A percentile compares a stretch with the other conserved stretches of the same genome.
Evolutionary conservation across 768 basidiomycete species (phyloP).

Genomic region (Mrakia gelida): DNA sequence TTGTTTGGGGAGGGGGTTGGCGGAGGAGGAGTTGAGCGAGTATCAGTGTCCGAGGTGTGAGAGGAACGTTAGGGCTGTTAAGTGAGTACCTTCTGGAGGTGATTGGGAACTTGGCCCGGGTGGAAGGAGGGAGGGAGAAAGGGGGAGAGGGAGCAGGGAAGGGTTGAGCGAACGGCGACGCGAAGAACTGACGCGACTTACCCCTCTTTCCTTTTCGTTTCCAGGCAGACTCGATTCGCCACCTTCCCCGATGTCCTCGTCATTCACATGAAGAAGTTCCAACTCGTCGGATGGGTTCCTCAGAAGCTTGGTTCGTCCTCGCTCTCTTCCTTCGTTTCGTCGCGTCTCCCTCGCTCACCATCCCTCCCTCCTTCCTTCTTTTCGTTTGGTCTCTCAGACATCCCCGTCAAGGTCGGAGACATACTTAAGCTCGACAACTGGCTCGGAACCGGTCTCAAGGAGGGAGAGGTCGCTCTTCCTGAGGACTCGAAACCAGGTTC

Average conservation of each 20-base stretch:
- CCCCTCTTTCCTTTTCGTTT: slow-evolving; percentile 6
- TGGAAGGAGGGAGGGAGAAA: no score
- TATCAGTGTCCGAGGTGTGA: slow-evolving; percentile 64
- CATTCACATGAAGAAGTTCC: slow-evolving; percentile 88
- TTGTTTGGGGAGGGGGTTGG: slow-evolving; percentile 50
- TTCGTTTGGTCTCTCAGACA: slow-evolving; percentile 54
- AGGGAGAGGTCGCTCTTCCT: slow-evolving; percentile 65
- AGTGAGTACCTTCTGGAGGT: slow-evolving; percentile 51
- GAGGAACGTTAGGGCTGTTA: slow-evolving; percentile 63
- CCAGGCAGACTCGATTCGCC: slow-evolving; percentile 68
- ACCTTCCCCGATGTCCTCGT: slow-evolving; percentile 85
- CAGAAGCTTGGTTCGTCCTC: slow-evolving; percentile 68
- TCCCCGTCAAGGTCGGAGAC: slow-evolving; percentile 70
- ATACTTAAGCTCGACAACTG: slow-evolving; percentile 64
- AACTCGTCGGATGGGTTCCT: slow-evolving; percentile 94
- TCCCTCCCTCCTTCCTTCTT: not conserved
- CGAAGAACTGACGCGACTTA: slow-evolving; percentile 1
- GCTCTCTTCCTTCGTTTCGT: no score
- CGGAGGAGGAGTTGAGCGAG: slow-evolving; percentile 61
- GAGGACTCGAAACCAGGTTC: slow-evolving; percentile 46
- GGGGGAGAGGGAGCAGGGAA: not conserved
- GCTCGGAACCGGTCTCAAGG: slow-evolving; percentile 65
- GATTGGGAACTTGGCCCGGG: no score
- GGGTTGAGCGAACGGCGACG: not conserved
- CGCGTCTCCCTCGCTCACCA: no score